Conservation (phyloP, 352 stramenopile genomes). For the Pythium coloratum region DNA sequence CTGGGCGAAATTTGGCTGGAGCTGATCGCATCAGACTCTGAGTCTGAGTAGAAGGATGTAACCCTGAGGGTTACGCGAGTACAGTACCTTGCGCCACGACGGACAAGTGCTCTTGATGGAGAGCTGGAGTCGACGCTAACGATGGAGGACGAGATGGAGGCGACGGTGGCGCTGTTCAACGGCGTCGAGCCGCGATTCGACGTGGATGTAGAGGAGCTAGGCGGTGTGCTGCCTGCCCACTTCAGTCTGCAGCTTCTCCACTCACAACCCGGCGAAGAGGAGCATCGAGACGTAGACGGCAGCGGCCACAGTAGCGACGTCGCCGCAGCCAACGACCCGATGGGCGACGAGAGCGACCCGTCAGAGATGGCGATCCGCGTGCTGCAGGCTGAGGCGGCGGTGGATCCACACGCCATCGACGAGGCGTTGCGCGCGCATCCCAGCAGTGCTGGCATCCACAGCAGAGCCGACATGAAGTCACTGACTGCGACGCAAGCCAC, state of each 20-base stretch:
- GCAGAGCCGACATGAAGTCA: slow-evolving; percentile 5
- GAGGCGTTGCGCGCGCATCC: slow-evolving; percentile 22
- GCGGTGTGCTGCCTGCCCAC: slow-evolving; percentile 42
- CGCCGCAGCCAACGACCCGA: not conserved
- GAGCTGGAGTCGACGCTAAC: not conserved
- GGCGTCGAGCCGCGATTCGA: slow-evolving; percentile 50
- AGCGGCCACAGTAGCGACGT: not conserved
- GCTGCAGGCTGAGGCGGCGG: slow-evolving; percentile 25
- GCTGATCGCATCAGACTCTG: not conserved
- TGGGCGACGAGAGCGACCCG: slow-evolving; percentile 11
- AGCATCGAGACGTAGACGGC: slow-evolving; percentile 9
- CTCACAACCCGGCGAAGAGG: slow-evolving; percentile 27
- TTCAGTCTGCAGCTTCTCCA: slow-evolving; percentile 49
- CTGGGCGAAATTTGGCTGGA: not conserved
- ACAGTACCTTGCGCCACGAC: no score
- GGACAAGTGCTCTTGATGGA: not conserved
- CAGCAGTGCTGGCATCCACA: not conserved
- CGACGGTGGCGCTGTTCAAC: slow-evolving; percentile 53
- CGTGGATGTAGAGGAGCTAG: slow-evolving; percentile 44
- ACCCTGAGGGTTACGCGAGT: not conserved
- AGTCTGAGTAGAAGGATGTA: slow-evolving; percentile 1
- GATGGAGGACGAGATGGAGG: slow-evolving; percentile 54
- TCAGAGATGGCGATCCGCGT: slow-evolving; percentile 28
- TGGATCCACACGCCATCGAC: slow-evolving; percentile 28
- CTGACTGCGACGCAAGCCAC: slow-evolving; percentile 1